Evolutionary conservation across 768 basidiomycete species (phyloP), one percentile per base, ranked within the genome.

Genomic region (Baorangia bicolor): DNA sequence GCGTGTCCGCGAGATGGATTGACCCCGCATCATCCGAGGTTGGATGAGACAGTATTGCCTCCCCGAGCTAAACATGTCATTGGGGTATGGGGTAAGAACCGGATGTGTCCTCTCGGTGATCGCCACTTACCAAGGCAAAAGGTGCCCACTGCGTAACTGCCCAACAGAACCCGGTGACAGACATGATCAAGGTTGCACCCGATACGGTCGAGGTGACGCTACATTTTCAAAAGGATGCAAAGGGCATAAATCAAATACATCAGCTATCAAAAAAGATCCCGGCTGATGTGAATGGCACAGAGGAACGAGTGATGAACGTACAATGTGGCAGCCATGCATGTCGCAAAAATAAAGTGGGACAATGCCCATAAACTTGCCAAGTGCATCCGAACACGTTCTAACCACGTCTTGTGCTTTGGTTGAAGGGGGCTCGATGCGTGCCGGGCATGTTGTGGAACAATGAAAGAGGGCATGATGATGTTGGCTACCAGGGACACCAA

Each of bases 71-170:
- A 47, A 51, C 45, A 53, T 37, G 46, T 14, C 54, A 49, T 58
- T 55, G 56, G 56, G 58, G 49, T 61, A 59, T 51, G 60, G 58
- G 59, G 64, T 65, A 61, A 59, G 56, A 47, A 38, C 39, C 13
- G 21, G 28, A 45, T 30, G 30, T 14, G 23, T 44, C 33, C 39
- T 30, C 13, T n/a, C n/a, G n/a, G n/a, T n/a, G 43, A 50, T 53
- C 21, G 28, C 28, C 18, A 74, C 84, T 44, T 60, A 95, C 92
- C 65, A 98, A 71, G 0, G 93, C 85, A 72, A 92, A 96, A 3
- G 95, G 95, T 4, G 87, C 93, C 96, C 95, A 98, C 71, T 89
- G 88, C 1, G 87, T 83, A 49, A 98, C 80, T 6, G 94, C 93
- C 92, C 90, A 97, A n/a, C 90, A 88, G 63, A 97, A 88, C 0